Percentiles rank a stretch among this genome's conserved stretches.
phyloP scores from a whole-genome alignment of 2,329 filamentous ascomycete genomes.

The Cercospora canescens region DNA sequence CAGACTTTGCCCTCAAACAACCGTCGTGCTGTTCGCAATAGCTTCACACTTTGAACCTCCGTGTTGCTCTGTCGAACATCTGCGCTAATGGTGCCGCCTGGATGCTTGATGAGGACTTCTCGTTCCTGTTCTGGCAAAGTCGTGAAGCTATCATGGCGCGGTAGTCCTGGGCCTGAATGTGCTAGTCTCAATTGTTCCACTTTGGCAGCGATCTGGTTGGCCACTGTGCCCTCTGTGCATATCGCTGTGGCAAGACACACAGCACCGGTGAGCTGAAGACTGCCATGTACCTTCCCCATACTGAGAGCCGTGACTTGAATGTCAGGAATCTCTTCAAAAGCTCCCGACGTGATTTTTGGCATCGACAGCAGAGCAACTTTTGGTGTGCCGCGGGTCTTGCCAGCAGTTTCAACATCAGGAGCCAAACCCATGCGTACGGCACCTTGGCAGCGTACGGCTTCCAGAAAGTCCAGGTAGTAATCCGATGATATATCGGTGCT shows the following conservation, averaged over 20 bases:
- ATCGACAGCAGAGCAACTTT: conserved; percentile 27
- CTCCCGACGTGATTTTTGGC: conserved; percentile 9
- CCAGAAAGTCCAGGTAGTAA: conserved; percentile 22
- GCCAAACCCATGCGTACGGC: conserved; percentile 27
- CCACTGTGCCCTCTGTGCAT: conserved; percentile 34
- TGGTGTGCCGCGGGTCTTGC: conserved; percentile 25
- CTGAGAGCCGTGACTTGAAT: conserved; percentile 32
- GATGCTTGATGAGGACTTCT: conserved; percentile 28
- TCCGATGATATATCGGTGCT: conserved; percentile 8
- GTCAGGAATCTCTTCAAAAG: conserved; percentile 7
- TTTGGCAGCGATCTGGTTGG: conserved; percentile 20
- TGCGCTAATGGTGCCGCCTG: conserved; percentile 32
- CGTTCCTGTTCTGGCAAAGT: conserved; percentile 14
- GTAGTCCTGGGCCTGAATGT: background rate
- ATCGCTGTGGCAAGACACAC: conserved; percentile 35
- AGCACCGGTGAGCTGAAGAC: conserved; percentile 37
- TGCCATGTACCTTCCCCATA: conserved; percentile 37
- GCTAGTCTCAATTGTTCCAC: background rate
- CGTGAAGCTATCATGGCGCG: background rate
- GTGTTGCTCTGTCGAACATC: conserved; percentile 24
- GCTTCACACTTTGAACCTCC: conserved; percentile 29
- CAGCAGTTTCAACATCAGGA: conserved; percentile 23
- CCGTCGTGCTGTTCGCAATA: conserved; percentile 25
- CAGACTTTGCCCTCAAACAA: conserved; percentile 27
- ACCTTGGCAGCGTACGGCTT: conserved; percentile 21